phyloP scores from a whole-genome alignment of 805 yeast genomes.

The Myxozyma sirexii region DNA sequence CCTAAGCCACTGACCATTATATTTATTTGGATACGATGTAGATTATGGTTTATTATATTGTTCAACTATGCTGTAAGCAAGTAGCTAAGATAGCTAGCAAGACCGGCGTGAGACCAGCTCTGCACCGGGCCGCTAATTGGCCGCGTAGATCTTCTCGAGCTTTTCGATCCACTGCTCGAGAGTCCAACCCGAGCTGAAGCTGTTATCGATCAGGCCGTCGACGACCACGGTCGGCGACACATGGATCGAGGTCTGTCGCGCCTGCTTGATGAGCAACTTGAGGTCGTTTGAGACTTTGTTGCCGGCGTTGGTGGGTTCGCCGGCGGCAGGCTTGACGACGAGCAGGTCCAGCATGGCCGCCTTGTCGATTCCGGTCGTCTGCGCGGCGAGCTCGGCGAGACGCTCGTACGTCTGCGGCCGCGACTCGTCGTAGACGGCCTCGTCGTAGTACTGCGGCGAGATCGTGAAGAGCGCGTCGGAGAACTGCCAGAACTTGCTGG shows the following conservation, averaged over 20 bases:
- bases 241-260: constrained; percentile 77
- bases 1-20: too few species aligned
- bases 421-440: constrained; percentile 55
- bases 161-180: constrained; percentile 49
- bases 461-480: constrained; percentile 59
- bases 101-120: too few species aligned
- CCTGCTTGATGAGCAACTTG: constrained; percentile 72
- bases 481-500: constrained; percentile 59
- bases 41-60: too few species aligned
- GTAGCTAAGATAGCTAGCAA: too few species aligned
- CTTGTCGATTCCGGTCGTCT: constrained; percentile 46
- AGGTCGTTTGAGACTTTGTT: constrained; percentile 61
- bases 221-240: constrained; percentile 80
- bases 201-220: constrained; percentile 63
- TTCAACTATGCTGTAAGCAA: too few species aligned
- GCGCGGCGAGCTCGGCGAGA: constrained; percentile 54
- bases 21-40: too few species aligned
- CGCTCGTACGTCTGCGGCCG: constrained; percentile 59
- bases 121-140: too few species aligned
- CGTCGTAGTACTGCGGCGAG: constrained; percentile 62
- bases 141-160: constrained; percentile 15
- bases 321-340: constrained; percentile 40
- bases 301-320: constrained; percentile 55
- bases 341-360: constrained; percentile 44
- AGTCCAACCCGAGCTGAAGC: constrained; percentile 65